Conservation (phyloP, 177 flowering plant genomes). For the Tripterygium wilfordii region DNA sequence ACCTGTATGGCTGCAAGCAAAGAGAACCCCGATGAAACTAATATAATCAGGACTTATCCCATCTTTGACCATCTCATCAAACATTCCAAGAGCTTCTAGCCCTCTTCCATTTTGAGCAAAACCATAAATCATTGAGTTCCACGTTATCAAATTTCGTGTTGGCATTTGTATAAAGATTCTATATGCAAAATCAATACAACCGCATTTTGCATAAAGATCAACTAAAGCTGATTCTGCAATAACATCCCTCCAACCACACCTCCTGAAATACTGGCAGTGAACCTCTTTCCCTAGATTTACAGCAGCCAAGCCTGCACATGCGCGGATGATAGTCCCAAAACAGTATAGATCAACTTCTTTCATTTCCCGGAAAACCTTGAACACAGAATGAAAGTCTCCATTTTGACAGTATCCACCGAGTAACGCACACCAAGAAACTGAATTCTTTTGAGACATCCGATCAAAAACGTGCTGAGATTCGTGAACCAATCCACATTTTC, state of each 20-base stretch:
- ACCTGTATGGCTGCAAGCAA: conserved; percentile 85
- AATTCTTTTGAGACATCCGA: conserved; percentile 55
- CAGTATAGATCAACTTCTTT: conserved; percentile 49
- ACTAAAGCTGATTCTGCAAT: conserved; percentile 84
- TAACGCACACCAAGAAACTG: conserved; percentile 77
- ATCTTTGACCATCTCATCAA: conserved; percentile 49
- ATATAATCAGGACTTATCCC: conserved; percentile 65
- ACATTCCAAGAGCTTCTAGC: conserved; percentile 50
- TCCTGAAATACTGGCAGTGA: conserved; percentile 80
- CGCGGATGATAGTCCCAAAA: conserved; percentile 81
- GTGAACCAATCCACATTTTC: conserved; percentile 53
- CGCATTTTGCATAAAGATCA: conserved; percentile 89
- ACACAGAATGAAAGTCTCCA: conserved; percentile 44
- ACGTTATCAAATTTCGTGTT: conserved; percentile 59
- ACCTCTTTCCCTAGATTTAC: conserved; percentile 80
- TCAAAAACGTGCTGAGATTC: conserved; percentile 62
- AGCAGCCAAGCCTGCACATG: conserved; percentile 81
- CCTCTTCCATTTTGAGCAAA: conserved; percentile 89
- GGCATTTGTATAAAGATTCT: conserved; percentile 40
- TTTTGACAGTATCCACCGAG: conserved; percentile 75
- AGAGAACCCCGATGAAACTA: conserved; percentile 75
- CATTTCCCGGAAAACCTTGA: conserved; percentile 52
- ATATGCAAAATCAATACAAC: conserved; percentile 54
- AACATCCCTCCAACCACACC: conserved; percentile 53
- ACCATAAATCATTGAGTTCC: conserved; percentile 88